These are phyloP conservation scores for Panicum virgatum DNA, from an alignment of 202 grass and related monocot genomes.

Conservation along the genomic window DNA sequence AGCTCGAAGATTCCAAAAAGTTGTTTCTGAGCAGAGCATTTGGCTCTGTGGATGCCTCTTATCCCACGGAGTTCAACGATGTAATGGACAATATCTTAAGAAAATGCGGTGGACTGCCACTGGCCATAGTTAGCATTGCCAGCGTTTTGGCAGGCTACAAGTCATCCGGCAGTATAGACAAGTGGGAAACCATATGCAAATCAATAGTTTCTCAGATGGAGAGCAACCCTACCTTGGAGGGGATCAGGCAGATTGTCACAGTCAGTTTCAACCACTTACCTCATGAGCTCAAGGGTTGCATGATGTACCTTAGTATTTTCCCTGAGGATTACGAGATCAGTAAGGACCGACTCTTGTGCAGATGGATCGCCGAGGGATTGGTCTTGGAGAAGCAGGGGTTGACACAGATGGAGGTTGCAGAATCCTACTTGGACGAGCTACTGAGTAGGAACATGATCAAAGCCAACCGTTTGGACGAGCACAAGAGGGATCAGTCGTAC, in stretches of 20 bases:
- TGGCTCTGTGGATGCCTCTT: background rate
- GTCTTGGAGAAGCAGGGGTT: background rate
- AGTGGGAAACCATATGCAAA: background rate
- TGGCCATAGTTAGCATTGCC: background rate
- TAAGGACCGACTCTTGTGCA: background rate
- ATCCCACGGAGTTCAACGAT: background rate
- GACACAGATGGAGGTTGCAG: background rate
- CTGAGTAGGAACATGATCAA: background rate
- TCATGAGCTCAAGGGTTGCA: background rate
- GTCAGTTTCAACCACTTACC: background rate
- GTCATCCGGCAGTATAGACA: background rate
- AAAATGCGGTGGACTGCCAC: background rate
- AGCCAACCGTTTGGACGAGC: no score
- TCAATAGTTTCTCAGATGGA: background rate
- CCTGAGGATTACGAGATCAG: background rate
- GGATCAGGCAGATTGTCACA: background rate
- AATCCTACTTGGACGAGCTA: background rate
- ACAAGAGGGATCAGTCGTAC: no score
- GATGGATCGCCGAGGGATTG: background rate
- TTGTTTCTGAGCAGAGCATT: background rate
- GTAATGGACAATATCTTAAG: background rate
- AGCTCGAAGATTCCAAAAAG: background rate
- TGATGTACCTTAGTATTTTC: background rate
- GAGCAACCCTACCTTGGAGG: background rate
- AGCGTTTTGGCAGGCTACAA: background rate